Evolutionary conservation across 148 eudicot species (phyloP), one percentile per base, ranked within the genome.

Genomic region (Camellia sinensis): DNA sequence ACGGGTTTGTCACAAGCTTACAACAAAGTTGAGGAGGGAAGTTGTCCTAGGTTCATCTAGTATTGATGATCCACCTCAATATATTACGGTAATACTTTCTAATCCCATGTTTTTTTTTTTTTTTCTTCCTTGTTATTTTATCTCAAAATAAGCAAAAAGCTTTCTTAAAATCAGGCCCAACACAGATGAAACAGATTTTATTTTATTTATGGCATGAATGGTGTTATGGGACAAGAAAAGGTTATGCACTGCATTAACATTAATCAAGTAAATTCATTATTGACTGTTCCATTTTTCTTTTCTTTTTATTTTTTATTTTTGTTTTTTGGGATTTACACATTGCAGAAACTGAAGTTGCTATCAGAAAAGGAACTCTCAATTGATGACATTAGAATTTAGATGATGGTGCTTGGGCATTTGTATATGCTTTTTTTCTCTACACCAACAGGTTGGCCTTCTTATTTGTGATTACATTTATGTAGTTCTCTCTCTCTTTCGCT

Each of bases 1-100:
- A 61, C 88, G 99, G 78, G 92, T 90, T 80, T 96, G 99, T 84
- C 96, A 96, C 88, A 96, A 94, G 86, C 98, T 96, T 56, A 96
- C 98, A 4, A 48, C 95, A 79, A 96, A 94, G 79, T 84, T 96
- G 70, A 89, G 86, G 83, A 92, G 99, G 86, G 99, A 96, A 87
- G 79, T 96, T 14, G 83, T 96, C 80, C 91, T 96, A 43, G 99
- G 99, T 80, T 74, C 99, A 76, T 89, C 99, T 11, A 92, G 95
- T 81, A 67, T 96, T 46, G 97, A 94, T 81, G 97, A 94, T 83
- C 99, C 99, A 80, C 91, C 93, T 60, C 90, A 85, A 53, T 94
- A 94, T 75, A 80, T 96, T 37, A 88, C 91, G 90, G 99, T 96
- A 91, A 12, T 71, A 56, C 40, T 21, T 59, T 17, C 68, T 71